Conservation (phyloP, 2,329 filamentous ascomycete species). For the Penicillium sp. region DNA sequence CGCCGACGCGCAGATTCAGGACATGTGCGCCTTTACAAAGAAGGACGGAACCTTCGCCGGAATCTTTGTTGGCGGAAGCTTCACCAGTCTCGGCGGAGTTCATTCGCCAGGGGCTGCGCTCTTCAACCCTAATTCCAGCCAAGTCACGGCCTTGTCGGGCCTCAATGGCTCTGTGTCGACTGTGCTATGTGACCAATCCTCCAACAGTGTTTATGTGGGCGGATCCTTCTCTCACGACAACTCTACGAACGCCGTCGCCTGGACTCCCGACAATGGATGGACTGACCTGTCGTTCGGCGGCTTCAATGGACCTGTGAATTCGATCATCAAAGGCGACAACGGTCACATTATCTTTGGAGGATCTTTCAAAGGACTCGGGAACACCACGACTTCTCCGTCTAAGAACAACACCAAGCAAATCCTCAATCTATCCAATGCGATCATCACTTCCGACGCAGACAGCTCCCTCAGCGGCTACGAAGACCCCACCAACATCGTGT, state of each 20-base stretch:
- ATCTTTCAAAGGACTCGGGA: slow-evolving; percentile 80
- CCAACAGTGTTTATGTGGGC: slow-evolving; percentile 81
- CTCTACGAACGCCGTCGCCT: slow-evolving; percentile 85
- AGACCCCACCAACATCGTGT: slow-evolving; percentile 76
- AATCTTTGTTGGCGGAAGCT: slow-evolving; percentile 87
- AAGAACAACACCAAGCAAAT: slow-evolving; percentile 62
- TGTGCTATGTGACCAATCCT: slow-evolving; percentile 72
- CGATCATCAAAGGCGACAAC: slow-evolving; percentile 73
- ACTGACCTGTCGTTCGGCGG: slow-evolving; percentile 81
- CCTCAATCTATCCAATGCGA: slow-evolving; percentile 77
- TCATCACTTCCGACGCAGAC: slow-evolving; percentile 59
- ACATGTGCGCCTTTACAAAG: slow-evolving; percentile 76
- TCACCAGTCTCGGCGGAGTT: slow-evolving; percentile 77
- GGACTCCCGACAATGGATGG: slow-evolving; percentile 65
- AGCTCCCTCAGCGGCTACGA: slow-evolving; percentile 62
- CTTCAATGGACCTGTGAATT: slow-evolving; percentile 86
- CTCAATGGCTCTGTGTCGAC: slow-evolving; percentile 77
- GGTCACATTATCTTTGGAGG: slow-evolving; percentile 91
- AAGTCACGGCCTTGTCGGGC: slow-evolving; percentile 70
- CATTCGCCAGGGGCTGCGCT: slow-evolving; percentile 74
- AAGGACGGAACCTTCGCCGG: slow-evolving; percentile 63
- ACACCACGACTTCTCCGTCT: slow-evolving; percentile 54
- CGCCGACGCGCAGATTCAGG: slow-evolving; percentile 76
- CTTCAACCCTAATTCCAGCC: slow-evolving; percentile 67
- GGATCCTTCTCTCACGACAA: slow-evolving; percentile 75